Conservation (phyloP, 179 eudicot species). For the Carnegiea gigantea region DNA sequence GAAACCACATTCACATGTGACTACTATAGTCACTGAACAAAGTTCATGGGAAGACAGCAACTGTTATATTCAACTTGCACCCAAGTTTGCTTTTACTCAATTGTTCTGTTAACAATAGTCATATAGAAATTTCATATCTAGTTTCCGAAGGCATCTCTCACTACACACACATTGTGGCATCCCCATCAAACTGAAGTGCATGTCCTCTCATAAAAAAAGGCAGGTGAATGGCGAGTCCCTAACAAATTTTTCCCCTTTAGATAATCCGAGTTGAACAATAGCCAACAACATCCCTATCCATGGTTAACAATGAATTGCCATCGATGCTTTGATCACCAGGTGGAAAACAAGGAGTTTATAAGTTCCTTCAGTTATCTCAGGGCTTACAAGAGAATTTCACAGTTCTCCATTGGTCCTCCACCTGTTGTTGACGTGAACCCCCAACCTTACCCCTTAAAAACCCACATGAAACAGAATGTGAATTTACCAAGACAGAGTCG, state of each 20-base stretch:
- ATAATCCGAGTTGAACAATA: not conserved
- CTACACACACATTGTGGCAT: not conserved
- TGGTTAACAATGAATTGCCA: not conserved
- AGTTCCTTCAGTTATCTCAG: not conserved
- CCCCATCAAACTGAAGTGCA: not conserved
- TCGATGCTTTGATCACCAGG: not conserved
- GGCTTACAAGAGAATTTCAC: too few species aligned
- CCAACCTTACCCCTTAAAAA: too few species aligned
- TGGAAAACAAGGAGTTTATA: not conserved
- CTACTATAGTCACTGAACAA: not conserved
- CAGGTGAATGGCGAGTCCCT: not conserved
- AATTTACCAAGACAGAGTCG: not conserved
- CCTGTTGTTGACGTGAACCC: not conserved
- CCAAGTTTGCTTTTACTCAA: not conserved
- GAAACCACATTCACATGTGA: too few species aligned
- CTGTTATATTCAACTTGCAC: not conserved
- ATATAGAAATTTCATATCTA: not conserved
- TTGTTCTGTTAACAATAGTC: not conserved
- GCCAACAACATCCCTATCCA: not conserved
- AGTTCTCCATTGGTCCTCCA: not conserved
- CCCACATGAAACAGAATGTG: too few species aligned
- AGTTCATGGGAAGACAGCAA: not conserved
- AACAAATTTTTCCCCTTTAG: too few species aligned
- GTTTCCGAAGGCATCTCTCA: not conserved
- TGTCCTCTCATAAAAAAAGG: not conserved